A percentile compares a stretch with the other conserved stretches of the same genome.
These are phyloP conservation scores for Xylariaceae sp. DNA, from an alignment of 2,329 filamentous ascomycete genomes.

Conservation along the genomic window DNA sequence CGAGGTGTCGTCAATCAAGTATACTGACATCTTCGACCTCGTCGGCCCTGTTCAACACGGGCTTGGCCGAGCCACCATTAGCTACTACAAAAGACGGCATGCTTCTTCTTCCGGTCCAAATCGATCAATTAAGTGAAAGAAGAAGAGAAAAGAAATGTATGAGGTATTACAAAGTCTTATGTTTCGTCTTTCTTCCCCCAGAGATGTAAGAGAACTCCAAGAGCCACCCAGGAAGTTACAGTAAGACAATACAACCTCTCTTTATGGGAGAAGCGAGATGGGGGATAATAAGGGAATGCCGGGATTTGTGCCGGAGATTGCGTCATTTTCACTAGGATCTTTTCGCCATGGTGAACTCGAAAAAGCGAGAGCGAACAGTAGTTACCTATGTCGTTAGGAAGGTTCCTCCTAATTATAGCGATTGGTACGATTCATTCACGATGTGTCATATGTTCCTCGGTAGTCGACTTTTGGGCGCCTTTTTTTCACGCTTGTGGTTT, in stretches of 20 bases:
- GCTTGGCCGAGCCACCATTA: conserved; percentile 9
- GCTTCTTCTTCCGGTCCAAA: not conserved
- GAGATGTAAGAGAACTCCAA: not conserved
- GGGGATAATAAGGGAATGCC: conserved; percentile 2
- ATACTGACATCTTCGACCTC: conserved; percentile 44
- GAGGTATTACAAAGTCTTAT: not conserved
- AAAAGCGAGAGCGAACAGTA: not conserved
- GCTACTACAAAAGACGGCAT: conserved; percentile 3
- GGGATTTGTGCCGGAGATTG: conserved; percentile 17
- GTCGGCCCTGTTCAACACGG: conserved; percentile 35
- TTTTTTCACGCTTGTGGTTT: not conserved
- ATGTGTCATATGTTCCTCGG: no score
- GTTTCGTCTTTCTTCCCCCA: not conserved
- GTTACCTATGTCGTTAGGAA: no score
- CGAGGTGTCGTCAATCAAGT: not conserved
- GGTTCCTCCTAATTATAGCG: no score
- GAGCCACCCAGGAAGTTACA: no score
- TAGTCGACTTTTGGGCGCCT: no score
- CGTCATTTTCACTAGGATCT: conserved; percentile 14
- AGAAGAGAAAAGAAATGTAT: not conserved
- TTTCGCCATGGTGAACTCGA: not conserved
- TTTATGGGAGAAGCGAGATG: not conserved
- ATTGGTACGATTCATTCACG: no score
- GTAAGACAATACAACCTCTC: no score
- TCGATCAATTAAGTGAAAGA: not conserved